Conservation (phyloP, 148 eudicot genomes). For the Heliamphora exappendiculata region DNA sequence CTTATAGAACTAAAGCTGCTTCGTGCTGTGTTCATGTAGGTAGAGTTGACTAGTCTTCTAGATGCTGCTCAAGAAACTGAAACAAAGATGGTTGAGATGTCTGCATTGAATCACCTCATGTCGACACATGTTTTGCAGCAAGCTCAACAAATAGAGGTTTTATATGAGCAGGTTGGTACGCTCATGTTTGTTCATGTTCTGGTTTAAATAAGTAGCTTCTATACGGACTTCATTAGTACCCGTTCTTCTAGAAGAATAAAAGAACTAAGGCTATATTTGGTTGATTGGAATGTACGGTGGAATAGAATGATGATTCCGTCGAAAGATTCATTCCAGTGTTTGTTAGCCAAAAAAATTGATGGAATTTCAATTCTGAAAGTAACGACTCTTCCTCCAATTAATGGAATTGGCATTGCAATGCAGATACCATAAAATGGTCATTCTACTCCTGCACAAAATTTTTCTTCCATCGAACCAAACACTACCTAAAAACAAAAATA, state of each 20-base stretch:
- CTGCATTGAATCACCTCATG: constrained; percentile 94
- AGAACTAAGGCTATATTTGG: neutral
- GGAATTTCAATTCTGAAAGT: neutral
- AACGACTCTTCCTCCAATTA: neutral
- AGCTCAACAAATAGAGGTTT: constrained; percentile 77
- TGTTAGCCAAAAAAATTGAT: neutral
- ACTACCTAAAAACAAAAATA: neutral
- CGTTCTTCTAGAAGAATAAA: neutral
- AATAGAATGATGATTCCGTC: too few species aligned
- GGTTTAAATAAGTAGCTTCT: neutral
- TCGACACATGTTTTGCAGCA: constrained; percentile 94
- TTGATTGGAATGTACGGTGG: neutral
- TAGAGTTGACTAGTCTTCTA: constrained; percentile 65
- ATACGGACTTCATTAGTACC: neutral
- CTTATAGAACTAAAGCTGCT: neutral
- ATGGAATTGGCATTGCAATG: too few species aligned
- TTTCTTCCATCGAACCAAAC: neutral
- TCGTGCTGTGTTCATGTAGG: constrained; percentile 29
- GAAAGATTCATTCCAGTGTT: neutral
- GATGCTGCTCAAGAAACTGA: constrained; percentile 93
- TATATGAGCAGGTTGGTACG: constrained; percentile 77
- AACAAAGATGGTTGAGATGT: constrained; percentile 95
- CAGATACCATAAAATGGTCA: too few species aligned
- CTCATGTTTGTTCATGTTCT: neutral
- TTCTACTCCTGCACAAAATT: too few species aligned